A percentile compares a stretch with the other conserved stretches of the same genome.
phyloP scores from a whole-genome alignment of 2,329 filamentous ascomycete species.

The Stromatinia cepivora region DNA sequence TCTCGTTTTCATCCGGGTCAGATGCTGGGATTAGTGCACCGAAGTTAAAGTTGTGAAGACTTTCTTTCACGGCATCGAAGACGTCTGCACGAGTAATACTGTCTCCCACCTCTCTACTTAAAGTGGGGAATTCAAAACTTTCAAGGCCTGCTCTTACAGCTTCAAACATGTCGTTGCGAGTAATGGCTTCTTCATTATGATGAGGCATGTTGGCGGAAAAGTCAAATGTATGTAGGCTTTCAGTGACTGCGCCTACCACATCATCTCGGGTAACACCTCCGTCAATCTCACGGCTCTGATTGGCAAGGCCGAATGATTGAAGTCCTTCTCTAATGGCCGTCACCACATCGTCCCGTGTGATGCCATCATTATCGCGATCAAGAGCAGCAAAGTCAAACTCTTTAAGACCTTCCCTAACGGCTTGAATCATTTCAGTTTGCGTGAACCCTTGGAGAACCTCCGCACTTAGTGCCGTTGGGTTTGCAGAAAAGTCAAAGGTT shows the following conservation, averaged over 20 bases:
- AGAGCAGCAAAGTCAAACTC: conserved; percentile 71
- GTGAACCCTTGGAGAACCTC: conserved; percentile 56
- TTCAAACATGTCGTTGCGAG: conserved; percentile 62
- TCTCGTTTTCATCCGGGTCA: conserved; percentile 51
- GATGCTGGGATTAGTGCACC: conserved; percentile 37
- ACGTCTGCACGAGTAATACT: conserved; percentile 76
- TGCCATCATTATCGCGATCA: conserved; percentile 68
- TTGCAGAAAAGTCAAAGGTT: conserved; percentile 49
- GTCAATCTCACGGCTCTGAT: conserved; percentile 53
- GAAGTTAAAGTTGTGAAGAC: conserved; percentile 53
- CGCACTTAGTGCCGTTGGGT: conserved; percentile 48
- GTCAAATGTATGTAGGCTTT: conserved; percentile 84
- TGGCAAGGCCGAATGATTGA: conserved; percentile 69
- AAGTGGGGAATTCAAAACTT: conserved; percentile 49
- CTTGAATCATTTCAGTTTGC: conserved; percentile 80
- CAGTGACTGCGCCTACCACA: conserved; percentile 79
- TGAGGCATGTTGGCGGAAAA: conserved; percentile 61
- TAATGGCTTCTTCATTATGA: conserved; percentile 54
- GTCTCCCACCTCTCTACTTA: conserved; percentile 43
- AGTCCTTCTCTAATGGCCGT: conserved; percentile 82
- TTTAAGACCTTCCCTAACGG: conserved; percentile 82
- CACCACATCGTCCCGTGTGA: conserved; percentile 81
- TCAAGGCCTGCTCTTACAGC: conserved; percentile 62
- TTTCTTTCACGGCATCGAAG: conserved; percentile 74
- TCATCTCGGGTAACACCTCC: conserved; percentile 64